phyloP scores from a whole-genome alignment of 2,329 filamentous ascomycete species.

The Magnaporthiopsis poae region DNA sequence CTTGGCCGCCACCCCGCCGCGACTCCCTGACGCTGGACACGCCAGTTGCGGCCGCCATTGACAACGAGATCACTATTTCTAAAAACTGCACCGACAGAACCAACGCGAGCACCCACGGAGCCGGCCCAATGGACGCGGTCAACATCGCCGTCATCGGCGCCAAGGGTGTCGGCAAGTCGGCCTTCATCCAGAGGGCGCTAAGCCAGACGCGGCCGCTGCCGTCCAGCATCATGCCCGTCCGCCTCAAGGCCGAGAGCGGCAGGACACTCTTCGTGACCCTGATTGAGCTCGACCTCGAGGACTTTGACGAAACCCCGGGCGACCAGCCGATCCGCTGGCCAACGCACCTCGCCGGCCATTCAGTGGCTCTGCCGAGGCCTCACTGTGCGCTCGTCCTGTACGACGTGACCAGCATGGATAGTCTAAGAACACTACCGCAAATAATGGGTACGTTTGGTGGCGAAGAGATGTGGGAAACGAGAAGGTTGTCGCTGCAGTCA shows the following conservation, averaged over 20 bases:
- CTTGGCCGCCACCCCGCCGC: conserved; percentile 37
- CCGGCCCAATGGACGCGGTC: conserved; percentile 42
- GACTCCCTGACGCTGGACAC: conserved; percentile 31
- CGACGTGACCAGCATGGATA: conserved; percentile 71
- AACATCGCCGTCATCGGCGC: conserved; percentile 59
- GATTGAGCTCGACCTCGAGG: conserved; percentile 56
- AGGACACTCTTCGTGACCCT: conserved; percentile 49
- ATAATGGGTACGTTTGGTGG: conserved; percentile 59
- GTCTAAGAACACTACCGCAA: conserved; percentile 62
- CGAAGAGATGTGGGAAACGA: background rate
- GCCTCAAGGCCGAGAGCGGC: conserved; percentile 46
- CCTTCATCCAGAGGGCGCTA: conserved; percentile 55
- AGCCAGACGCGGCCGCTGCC: conserved; percentile 44
- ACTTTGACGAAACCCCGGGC: conserved; percentile 49
- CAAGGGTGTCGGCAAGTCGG: conserved; percentile 57
- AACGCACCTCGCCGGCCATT: conserved; percentile 57
- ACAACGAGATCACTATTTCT: background rate
- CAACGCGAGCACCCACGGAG: background rate
- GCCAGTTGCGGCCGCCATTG: background rate
- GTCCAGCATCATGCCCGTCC: conserved; percentile 45
- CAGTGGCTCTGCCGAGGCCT: conserved; percentile 52
- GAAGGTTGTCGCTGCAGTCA: background rate
- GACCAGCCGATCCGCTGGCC: conserved; percentile 53
- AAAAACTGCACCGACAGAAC: background rate
- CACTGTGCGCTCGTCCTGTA: conserved; percentile 81